These are phyloP conservation scores for Torulaspora globosa DNA, from an alignment of 1,139 yeast genomes.

Conservation along the genomic window DNA sequence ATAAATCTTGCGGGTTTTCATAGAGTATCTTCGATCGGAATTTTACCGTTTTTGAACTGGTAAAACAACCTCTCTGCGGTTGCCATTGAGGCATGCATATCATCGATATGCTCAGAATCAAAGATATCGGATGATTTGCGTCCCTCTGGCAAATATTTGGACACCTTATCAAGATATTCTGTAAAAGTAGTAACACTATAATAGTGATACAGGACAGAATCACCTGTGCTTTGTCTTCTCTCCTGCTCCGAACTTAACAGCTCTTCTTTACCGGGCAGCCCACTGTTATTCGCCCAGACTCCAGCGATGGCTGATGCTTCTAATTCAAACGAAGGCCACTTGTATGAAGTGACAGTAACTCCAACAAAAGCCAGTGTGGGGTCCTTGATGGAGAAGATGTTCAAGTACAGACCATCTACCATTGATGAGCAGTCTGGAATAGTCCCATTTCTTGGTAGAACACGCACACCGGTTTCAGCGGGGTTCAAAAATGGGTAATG, in stretches of 20 bases:
- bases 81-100: constrained; percentile 20
- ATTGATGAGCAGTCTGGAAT: constrained; percentile 27
- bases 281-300: constrained; percentile 27
- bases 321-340: constrained; percentile 30
- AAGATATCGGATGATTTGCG: constrained; percentile 33
- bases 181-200: constrained; percentile 29
- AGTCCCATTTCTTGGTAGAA: constrained; percentile 6
- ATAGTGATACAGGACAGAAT: constrained; percentile 26
- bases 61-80: constrained; percentile 31
- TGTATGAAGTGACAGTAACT: constrained; percentile 25
- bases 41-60: constrained; percentile 18
- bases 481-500: constrained; percentile 38
- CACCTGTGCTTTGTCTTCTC: constrained; percentile 17
- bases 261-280: constrained; percentile 26
- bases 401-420: constrained; percentile 38
- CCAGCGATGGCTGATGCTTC: constrained; percentile 29
- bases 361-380: constrained; percentile 42
- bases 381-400: constrained; percentile 42
- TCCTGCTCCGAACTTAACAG: constrained; percentile 23
- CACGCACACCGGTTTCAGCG: constrained; percentile 12
- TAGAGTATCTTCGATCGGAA: constrained; percentile 1
- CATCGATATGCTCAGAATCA: constrained; percentile 25
- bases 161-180: constrained; percentile 32
- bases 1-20: neutral
- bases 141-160: constrained; percentile 32